Evolutionary conservation across 2,329 filamentous ascomycete species (phyloP), one percentile per base, ranked within the genome.

Genomic region (Cordyceps cateniannulata): DNA sequence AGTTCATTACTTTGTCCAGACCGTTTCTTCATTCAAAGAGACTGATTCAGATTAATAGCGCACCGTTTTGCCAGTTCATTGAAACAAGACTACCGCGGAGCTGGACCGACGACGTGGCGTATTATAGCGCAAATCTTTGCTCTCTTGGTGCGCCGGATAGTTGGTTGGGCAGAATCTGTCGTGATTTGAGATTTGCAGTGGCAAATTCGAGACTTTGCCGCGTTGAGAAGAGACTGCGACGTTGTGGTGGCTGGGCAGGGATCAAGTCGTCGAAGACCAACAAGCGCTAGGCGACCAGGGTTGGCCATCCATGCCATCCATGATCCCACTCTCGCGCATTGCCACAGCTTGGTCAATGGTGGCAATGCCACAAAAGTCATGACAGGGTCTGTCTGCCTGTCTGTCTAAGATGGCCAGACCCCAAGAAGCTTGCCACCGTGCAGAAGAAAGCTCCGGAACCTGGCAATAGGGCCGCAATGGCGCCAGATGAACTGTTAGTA

Each of bases 181-280:
- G 14, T 59, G 12, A 42, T 59, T 40, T 42, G 47, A 59, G 47
- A 59, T 59, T 42, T 44, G 14, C 7, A 24, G 47, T 59, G 56
- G 56, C 56, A 44, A 59, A 51, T 50, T 42, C 56, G 25, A 49
- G 47, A 32, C 56, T 49, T 49, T 58, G 45, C 44, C 45, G 45
- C 45, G 45, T 47, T 51, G 47, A 42, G 35, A 40, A 48, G 35
- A 51, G 45, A 42, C 47, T 20, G 35, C 25, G 20, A 27, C 27
- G 47, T 35, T 8, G 55, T 51, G 35, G 29, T 58, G 54, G 54
- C 45, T 49, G 27, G 27, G 40, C 29, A 49, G 18, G 44, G 44
- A 40, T 49, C 29, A 27, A 25, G 9, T 20, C 27, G 29, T 49
- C 20, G 29, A 58, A 22, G 54, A 58, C 54, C 54, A 50, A 58